Evolutionary conservation across 371 early-diverging fungal species (phyloP), one percentile per base, ranked within the genome.

Genomic region (Zychaea mexicana): DNA sequence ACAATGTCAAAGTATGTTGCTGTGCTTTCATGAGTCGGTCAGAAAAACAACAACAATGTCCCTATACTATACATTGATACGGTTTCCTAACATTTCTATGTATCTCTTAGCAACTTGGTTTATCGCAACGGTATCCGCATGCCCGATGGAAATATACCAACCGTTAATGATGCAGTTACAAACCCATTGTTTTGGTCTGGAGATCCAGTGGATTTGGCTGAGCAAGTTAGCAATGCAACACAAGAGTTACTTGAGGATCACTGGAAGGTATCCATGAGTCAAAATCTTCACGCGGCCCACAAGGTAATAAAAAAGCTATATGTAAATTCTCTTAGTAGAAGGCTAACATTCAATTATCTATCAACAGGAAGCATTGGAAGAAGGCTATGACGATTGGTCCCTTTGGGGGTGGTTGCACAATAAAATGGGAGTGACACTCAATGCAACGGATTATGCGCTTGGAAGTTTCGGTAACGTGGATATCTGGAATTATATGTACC

Each of bases 381-480:
- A 69, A 56, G 73, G 70, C 1, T 68, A 62, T 46, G 72, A 72
- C 38, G 69, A 69, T 47, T 72, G 72, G 72, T 72, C 72, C 1
- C 61, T 66, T 26, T 66, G 66, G 66, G 69, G 69, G 6, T 72
- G 69, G 66, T 32, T 72, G 17, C 69, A 72, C 32, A 69, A 72
- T 52, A 72, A 72, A 57, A 66, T 66, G 66, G 69, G 69, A 8
- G 26, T 62, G 26, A 72, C 66, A 26, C 45, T 69, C 12, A 72
- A 72, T 38, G 70, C 70, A 0, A 70, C 70, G 7, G 62, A 70
- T 24, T 68, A 46, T 42, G 62, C 39, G 17, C 67, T 67, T 42
- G 71, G 70, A 27, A 17, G 54, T 32, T 38, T 27, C 15, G 42
- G 55, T 49, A 9, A 19, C 2, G 54, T 45, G 13, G 47, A 67